These are phyloP conservation scores for Trichoderma sp. DNA, from an alignment of 2,329 filamentous ascomycete genomes.

Conservation along the genomic window DNA sequence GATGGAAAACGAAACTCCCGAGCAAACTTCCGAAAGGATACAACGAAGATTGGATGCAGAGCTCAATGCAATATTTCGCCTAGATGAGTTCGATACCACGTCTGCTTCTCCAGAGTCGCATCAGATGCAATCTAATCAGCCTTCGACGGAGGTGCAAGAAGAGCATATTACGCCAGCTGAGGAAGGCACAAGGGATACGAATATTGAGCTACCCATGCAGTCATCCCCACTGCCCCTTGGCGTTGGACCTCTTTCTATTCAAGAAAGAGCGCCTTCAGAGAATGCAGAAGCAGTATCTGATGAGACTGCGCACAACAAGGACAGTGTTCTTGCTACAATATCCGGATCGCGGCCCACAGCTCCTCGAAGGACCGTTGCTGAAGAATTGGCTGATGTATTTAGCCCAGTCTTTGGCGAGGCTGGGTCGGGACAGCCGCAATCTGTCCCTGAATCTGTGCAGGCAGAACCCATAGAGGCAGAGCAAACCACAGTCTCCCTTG, in stretches of 20 bases:
- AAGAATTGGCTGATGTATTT: slow-evolving; percentile 10
- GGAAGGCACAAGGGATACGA: background rate
- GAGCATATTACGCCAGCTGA: background rate
- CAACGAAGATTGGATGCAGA: background rate
- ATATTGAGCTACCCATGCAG: slow-evolving; percentile 8
- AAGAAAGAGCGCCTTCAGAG: background rate
- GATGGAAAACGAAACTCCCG: slow-evolving; percentile 18
- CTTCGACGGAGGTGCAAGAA: background rate
- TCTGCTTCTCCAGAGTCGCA: background rate
- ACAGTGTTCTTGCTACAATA: background rate
- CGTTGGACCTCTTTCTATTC: background rate
- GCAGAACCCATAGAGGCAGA: slow-evolving; percentile 23
- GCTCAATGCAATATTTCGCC: slow-evolving; percentile 1
- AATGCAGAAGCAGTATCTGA: too few relatives aligned
- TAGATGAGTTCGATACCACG: background rate
- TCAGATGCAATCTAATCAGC: background rate
- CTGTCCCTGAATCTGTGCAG: background rate
- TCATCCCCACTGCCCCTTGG: background rate
- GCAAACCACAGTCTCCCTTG: slow-evolving; percentile 42
- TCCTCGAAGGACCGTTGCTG: background rate
- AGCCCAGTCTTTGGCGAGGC: background rate
- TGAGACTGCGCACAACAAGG: background rate
- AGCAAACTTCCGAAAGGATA: slow-evolving; percentile 5
- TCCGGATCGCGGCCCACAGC: background rate
- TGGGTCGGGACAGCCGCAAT: background rate